Conservation (phyloP, 1,284 basidiomycete species). For the Sanguinoderma infundibulare region DNA sequence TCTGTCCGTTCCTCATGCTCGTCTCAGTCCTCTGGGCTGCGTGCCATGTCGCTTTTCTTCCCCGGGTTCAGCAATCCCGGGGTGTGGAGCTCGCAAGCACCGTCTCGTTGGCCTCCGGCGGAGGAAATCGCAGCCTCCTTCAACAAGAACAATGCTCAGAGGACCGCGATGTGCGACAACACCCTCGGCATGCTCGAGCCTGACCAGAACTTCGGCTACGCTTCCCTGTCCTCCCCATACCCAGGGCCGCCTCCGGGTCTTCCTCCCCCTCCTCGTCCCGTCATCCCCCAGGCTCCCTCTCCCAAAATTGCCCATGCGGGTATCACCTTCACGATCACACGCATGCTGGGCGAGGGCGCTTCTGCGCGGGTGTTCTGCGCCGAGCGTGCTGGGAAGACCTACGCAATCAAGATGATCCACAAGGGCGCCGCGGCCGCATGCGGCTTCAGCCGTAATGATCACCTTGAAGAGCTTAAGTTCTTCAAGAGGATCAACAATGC, state of each 20-base stretch:
- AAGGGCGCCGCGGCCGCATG: not conserved
- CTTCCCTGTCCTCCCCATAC: not conserved
- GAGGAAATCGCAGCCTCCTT: not conserved
- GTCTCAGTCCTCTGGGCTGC: not conserved
- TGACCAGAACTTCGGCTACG: not conserved
- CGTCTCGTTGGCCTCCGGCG: not conserved
- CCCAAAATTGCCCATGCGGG: not conserved
- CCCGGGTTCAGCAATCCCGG: not conserved
- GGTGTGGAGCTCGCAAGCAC: not conserved
- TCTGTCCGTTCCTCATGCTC: not conserved
- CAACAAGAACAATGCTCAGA: not conserved
- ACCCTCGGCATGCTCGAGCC: not conserved
- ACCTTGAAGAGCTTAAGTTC: not conserved
- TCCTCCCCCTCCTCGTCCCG: not conserved
- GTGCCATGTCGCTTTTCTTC: not conserved
- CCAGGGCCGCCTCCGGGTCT: not conserved
- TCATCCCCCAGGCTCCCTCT: not conserved
- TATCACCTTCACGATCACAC: not conserved
- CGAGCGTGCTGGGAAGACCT: not conserved
- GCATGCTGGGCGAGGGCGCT: not conserved
- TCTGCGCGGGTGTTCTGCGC: conserved; percentile 1
- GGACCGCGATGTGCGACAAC: not conserved
- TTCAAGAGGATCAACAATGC: not conserved
- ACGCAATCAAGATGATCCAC: conserved; percentile 7
- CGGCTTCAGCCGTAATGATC: not conserved